Evolutionary conservation across 257 asterid species (phyloP).

Genomic region (Primulina tabacum): DNA sequence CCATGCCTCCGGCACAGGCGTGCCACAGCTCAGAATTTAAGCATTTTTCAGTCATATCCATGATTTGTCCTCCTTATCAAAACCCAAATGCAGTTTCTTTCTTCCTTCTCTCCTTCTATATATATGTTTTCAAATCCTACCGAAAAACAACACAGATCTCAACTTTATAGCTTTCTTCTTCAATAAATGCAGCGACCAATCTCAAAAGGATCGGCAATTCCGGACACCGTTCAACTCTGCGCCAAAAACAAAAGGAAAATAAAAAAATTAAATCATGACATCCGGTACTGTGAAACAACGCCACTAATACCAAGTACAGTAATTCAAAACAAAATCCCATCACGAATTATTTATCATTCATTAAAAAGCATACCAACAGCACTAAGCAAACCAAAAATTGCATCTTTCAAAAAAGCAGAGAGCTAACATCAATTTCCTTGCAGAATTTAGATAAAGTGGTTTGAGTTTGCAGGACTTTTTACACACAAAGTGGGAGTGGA

Average conservation of each 20-base stretch:
- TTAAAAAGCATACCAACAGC: background rate
- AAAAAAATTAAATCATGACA: background rate
- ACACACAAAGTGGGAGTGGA: background rate
- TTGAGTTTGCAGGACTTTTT: background rate
- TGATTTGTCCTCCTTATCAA: conserved; percentile 22
- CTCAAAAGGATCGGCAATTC: conserved; percentile 12
- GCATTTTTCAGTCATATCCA: conserved; percentile 37
- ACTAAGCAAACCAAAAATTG: background rate
- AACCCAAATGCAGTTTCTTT: background rate
- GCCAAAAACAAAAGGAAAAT: background rate
- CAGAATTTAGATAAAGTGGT: background rate
- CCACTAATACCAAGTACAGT: background rate
- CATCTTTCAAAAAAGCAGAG: background rate
- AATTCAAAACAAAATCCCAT: background rate
- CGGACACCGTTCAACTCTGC: conserved; percentile 11
- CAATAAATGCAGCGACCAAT: conserved; percentile 23
- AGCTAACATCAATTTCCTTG: conserved; percentile 2
- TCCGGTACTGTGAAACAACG: background rate
- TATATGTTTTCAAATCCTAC: background rate
- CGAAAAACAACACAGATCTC: conserved; percentile 1
- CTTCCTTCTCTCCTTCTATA: background rate
- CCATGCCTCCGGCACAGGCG: conserved; percentile 74
- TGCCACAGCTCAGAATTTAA: conserved; percentile 72
- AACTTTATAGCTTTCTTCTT: background rate
- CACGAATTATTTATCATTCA: no score